Percentiles rank a stretch among this genome's conserved stretches.
Conservation (phyloP, 139 green algal species). For the Chloropicon primus region DNA sequence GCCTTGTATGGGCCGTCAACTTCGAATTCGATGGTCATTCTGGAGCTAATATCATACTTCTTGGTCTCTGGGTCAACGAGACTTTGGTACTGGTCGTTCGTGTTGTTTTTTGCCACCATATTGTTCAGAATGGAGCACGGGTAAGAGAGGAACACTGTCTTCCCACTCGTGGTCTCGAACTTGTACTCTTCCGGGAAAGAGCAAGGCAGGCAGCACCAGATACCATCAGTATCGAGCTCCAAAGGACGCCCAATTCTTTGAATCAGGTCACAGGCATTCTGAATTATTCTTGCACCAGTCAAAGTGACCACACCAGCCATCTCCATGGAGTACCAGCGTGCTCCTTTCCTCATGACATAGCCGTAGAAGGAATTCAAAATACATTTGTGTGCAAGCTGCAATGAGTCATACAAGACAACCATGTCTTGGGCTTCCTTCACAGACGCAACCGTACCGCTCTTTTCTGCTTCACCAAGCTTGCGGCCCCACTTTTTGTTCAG, state of each 20-base stretch:
- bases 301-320: conserved; percentile 97
- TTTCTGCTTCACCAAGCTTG: conserved; percentile 70
- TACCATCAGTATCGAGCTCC: conserved; percentile 97
- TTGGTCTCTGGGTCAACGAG: conserved; percentile 36
- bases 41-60: conserved; percentile 44
- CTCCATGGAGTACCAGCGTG: conserved; percentile 98
- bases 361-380: conserved; percentile 98
- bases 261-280: conserved; percentile 58
- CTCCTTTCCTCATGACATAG: conserved; percentile 85
- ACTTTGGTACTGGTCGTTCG: conserved; percentile 85
- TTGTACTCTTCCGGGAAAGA: conserved; percentile 93
- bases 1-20: conserved; percentile 49
- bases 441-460: neutral
- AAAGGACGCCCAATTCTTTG: conserved; percentile 68
- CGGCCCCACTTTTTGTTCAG: conserved; percentile 88
- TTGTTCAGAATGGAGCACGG: conserved; percentile 96
- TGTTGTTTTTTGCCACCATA: conserved; percentile 83
- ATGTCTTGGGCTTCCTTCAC: conserved; percentile 64
- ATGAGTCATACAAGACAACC: conserved; percentile 66
- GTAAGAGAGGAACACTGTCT: conserved; percentile 49
- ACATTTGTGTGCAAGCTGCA: conserved; percentile 98
- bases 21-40: conserved; percentile 98
- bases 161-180: conserved; percentile 15
- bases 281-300: conserved; percentile 93
- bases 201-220: conserved; percentile 85